These are phyloP conservation scores for Podosphaera xanthii DNA, from an alignment of 2,329 filamentous ascomycete genomes.

Conservation along the genomic window DNA sequence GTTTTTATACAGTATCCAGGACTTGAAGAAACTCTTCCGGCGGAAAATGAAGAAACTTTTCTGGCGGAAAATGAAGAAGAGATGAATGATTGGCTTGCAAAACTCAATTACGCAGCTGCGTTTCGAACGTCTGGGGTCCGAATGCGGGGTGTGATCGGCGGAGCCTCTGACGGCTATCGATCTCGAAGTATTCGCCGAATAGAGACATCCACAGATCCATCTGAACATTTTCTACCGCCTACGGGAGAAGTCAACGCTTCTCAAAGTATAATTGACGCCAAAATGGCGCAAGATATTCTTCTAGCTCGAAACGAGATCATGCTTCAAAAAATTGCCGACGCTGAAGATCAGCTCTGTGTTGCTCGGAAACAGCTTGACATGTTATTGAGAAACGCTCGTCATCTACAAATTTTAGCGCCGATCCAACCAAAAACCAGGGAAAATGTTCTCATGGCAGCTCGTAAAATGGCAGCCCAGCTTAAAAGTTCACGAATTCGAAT, in stretches of 20 bases:
- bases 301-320: conserved; percentile 65
- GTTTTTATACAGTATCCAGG: conserved; percentile 71
- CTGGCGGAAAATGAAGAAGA: conserved; percentile 77
- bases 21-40: conserved; percentile 57
- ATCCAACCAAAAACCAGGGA: conserved; percentile 82
- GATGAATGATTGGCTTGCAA: conserved; percentile 89
- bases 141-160: conserved; percentile 69
- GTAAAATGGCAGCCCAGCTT: conserved; percentile 62
- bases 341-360: conserved; percentile 52
- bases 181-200: conserved; percentile 49
- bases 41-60: conserved; percentile 79
- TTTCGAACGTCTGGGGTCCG: conserved; percentile 81
- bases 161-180: conserved; percentile 63
- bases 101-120: conserved; percentile 87
- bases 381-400: conserved; percentile 70
- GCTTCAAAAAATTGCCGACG: conserved; percentile 59
- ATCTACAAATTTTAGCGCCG: conserved; percentile 70
- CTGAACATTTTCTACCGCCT: conserved; percentile 41
- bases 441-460: conserved; percentile 63
- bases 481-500: conserved; percentile 92
- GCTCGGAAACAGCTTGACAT: conserved; percentile 60
- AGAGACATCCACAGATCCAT: conserved; percentile 26
- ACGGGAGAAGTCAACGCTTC: conserved; percentile 53
- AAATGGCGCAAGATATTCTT: conserved; percentile 72
- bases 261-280: conserved; percentile 50